Conservation (phyloP, 73 alveolate species). For the Blepharisma japonicum region DNA sequence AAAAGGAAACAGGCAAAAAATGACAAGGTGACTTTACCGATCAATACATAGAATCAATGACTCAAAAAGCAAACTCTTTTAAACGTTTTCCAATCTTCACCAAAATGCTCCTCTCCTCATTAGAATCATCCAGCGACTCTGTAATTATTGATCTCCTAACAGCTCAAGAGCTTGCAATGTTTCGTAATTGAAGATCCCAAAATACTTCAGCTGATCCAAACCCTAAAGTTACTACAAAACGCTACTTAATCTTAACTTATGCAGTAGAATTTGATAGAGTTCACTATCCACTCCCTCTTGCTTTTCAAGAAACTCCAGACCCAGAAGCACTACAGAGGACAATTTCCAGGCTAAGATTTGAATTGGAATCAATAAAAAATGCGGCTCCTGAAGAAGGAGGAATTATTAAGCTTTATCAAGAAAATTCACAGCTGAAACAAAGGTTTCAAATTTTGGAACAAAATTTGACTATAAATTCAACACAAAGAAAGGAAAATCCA, state of each 20-base stretch:
- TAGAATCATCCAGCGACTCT: slow-evolving; percentile 40
- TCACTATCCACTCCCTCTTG: slow-evolving; percentile 69
- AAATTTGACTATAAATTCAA: not conserved
- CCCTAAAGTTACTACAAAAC: slow-evolving; percentile 30
- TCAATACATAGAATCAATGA: slow-evolving; percentile 58
- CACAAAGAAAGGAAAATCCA: not conserved
- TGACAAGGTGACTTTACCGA: slow-evolving; percentile 61
- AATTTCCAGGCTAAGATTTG: slow-evolving; percentile 47
- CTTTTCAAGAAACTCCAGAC: slow-evolving; percentile 53
- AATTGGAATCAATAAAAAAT: slow-evolving; percentile 37
- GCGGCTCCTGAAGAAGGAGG: not conserved
- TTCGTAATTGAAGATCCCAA: slow-evolving; percentile 21
- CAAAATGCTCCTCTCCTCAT: slow-evolving; percentile 58
- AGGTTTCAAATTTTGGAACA: not conserved
- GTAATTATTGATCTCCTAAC: slow-evolving; percentile 66
- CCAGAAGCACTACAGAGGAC: slow-evolving; percentile 45
- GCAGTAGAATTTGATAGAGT: slow-evolving; percentile 60
- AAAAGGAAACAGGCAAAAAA: slow-evolving; percentile 38
- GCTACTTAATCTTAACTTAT: slow-evolving; percentile 62
- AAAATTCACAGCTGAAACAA: slow-evolving; percentile 23
- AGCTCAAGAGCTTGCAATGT: slow-evolving; percentile 57
- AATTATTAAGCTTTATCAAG: not conserved
- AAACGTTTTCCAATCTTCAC: slow-evolving; percentile 54
- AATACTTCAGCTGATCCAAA: not conserved
- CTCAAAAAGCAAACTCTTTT: slow-evolving; percentile 61